These are phyloP conservation scores for Trichoderma sp. DNA, from an alignment of 2,329 filamentous ascomycete genomes.

Conservation along the genomic window DNA sequence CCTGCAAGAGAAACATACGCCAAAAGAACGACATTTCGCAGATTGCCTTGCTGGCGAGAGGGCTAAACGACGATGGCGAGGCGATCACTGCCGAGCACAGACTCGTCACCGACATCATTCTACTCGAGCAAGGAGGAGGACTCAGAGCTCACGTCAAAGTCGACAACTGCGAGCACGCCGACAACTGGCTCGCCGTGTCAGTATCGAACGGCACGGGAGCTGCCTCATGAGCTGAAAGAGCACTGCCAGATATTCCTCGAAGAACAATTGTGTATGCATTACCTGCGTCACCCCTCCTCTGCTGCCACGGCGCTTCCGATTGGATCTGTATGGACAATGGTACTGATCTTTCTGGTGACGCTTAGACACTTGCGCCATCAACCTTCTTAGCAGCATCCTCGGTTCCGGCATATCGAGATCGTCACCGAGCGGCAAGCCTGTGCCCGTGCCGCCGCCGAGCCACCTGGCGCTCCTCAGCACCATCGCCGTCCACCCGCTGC, in stretches of 20 bases:
- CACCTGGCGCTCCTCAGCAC: conserved; percentile 79
- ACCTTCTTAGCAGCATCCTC: conserved; percentile 66
- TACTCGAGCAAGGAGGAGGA: conserved; percentile 35
- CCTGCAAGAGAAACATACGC: neutral
- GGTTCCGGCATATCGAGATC: conserved; percentile 49
- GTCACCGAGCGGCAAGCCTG: conserved; percentile 41
- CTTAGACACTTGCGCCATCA: conserved; percentile 51
- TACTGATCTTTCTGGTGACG: neutral
- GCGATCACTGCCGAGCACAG: conserved; percentile 29
- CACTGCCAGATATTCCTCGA: conserved; percentile 74
- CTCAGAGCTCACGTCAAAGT: conserved; percentile 32
- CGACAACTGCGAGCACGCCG: conserved; percentile 43
- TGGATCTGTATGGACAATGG: neutral
- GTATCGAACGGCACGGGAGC: conserved; percentile 56
- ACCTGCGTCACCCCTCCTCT: conserved; percentile 10
- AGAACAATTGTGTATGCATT: conserved; percentile 65
- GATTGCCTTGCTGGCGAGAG: neutral
- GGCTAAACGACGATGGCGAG: conserved; percentile 20
- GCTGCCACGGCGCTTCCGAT: neutral
- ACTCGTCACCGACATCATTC: conserved; percentile 40
- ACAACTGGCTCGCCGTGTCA: conserved; percentile 34
- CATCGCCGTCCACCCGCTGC: conserved; percentile 76
- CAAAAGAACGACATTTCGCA: neutral
- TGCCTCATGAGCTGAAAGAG: conserved; percentile 65
- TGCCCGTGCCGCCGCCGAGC: conserved; percentile 67